These are phyloP conservation scores for Cytospora piceicola DNA, from an alignment of 2,329 filamentous ascomycete species.

Conservation along the genomic window DNA sequence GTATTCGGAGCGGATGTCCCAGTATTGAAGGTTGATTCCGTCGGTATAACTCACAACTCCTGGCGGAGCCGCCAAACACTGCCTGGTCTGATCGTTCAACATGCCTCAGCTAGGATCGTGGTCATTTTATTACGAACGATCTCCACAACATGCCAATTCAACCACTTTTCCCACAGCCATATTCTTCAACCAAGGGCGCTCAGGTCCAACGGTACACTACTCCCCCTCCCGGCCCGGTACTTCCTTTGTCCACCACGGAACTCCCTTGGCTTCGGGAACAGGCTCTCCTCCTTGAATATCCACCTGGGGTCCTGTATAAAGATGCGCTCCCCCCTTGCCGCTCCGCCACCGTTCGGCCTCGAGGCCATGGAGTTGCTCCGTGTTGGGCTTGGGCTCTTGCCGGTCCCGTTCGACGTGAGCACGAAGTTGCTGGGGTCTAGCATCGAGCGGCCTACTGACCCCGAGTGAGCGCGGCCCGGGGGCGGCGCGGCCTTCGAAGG, in stretches of 20 bases:
- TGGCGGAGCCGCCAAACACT: neutral
- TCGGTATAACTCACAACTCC: no score
- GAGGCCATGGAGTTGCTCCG: slow-evolving; percentile 41
- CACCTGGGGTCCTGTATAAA: slow-evolving; percentile 79
- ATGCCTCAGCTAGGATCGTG: neutral
- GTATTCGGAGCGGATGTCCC: no score
- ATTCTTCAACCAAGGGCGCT: slow-evolving; percentile 51
- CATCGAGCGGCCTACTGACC: slow-evolving; percentile 61
- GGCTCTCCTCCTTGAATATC: slow-evolving; percentile 81
- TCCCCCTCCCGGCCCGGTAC: slow-evolving; percentile 89
- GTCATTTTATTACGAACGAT: neutral
- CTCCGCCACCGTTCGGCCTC: slow-evolving; percentile 33
- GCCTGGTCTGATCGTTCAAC: neutral
- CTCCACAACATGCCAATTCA: neutral
- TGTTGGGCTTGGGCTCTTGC: slow-evolving; percentile 53
- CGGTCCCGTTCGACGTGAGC: slow-evolving; percentile 63
- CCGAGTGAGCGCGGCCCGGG: slow-evolving; percentile 37
- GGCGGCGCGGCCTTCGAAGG: slow-evolving; percentile 37
- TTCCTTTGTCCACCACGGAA: slow-evolving; percentile 75
- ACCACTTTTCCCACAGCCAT: neutral
- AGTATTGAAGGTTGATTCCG: no score
- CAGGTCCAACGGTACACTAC: slow-evolving; percentile 90
- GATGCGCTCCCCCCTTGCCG: slow-evolving; percentile 47
- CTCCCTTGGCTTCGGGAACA: slow-evolving; percentile 82
- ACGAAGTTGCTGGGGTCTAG: slow-evolving; percentile 80